These are phyloP conservation scores for Eucalyptus virginea DNA, from an alignment of 345 rosid species.

Conservation along the genomic window DNA sequence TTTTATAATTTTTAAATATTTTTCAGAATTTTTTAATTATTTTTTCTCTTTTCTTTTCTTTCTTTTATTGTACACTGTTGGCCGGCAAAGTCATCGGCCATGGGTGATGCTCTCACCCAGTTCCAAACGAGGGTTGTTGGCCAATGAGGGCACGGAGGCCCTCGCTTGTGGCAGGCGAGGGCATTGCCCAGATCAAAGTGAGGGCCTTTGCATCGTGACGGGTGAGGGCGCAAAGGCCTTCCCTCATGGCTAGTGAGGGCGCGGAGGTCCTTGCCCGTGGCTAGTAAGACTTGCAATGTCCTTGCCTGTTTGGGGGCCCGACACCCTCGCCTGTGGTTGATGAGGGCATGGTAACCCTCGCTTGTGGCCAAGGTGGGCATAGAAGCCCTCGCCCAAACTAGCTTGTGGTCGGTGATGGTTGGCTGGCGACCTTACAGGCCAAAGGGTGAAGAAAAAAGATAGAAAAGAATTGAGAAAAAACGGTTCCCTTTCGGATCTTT, in stretches of 20 bases:
- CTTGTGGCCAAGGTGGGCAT: accelerated
- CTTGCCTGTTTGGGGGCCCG: too few species aligned
- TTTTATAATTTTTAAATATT: too few species aligned
- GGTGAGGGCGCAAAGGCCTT: accelerated
- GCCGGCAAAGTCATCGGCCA: accelerated
- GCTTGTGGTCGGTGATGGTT: too few species aligned
- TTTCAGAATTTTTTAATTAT: too few species aligned
- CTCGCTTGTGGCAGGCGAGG: accelerated
- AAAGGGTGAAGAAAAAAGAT: too few species aligned
- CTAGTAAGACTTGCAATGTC: accelerated
- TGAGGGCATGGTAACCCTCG: accelerated
- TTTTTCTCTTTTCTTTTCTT: too few species aligned
- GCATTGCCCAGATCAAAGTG: accelerated
- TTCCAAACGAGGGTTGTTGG: accelerated
- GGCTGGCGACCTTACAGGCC: accelerated
- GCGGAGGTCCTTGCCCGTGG: accelerated
- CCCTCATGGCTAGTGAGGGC: accelerated
- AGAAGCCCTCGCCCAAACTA: too few species aligned
- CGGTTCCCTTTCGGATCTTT: background rate
- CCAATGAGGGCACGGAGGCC: too few species aligned
- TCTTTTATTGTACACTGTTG: accelerated
- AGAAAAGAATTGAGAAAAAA: accelerated
- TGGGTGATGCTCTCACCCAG: accelerated
- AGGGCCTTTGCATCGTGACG: accelerated
- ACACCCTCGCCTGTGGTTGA: too few species aligned